Evolutionary conservation across 1,284 basidiomycete genomes (phyloP).

Genomic region (Boletus smithii): DNA sequence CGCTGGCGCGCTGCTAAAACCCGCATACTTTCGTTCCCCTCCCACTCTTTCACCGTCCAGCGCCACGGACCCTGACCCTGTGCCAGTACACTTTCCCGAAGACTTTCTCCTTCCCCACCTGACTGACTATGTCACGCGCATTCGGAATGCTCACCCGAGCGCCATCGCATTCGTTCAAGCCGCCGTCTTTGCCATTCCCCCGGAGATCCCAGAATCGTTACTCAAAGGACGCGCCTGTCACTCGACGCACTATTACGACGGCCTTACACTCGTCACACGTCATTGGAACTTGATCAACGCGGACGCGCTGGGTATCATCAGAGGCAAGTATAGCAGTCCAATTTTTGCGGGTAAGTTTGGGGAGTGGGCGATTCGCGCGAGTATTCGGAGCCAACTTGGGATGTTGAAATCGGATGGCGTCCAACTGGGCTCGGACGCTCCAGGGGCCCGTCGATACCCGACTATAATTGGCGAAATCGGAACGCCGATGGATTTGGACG

Average conservation of each 20-base stretch:
- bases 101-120: constrained; percentile 88
- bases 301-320: constrained; percentile 86
- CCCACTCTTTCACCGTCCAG: constrained; percentile 29
- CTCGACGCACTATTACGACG: constrained; percentile 94
- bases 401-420: constrained; percentile 72
- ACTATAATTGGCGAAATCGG: constrained; percentile 96
- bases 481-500: constrained; percentile 90
- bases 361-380: constrained; percentile 77
- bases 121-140: constrained; percentile 57
- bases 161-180: constrained; percentile 91
- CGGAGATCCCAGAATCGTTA: constrained; percentile 54
- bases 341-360: constrained; percentile 75
- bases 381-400: constrained; percentile 80
- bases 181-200: constrained; percentile 86
- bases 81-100: constrained; percentile 63
- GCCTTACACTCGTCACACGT: constrained; percentile 77
- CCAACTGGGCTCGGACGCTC: constrained; percentile 43
- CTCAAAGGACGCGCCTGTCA: constrained; percentile 74
- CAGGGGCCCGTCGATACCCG: constrained; percentile 55
- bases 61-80: constrained; percentile 22
- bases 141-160: constrained; percentile 75
- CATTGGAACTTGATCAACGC: constrained; percentile 99
- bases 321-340: constrained; percentile 81
- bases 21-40: constrained; percentile 73
- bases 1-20: constrained; percentile 64